Evolutionary conservation across 2,329 filamentous ascomycete species (phyloP).

Genomic region (Diaporthe sp.): DNA sequence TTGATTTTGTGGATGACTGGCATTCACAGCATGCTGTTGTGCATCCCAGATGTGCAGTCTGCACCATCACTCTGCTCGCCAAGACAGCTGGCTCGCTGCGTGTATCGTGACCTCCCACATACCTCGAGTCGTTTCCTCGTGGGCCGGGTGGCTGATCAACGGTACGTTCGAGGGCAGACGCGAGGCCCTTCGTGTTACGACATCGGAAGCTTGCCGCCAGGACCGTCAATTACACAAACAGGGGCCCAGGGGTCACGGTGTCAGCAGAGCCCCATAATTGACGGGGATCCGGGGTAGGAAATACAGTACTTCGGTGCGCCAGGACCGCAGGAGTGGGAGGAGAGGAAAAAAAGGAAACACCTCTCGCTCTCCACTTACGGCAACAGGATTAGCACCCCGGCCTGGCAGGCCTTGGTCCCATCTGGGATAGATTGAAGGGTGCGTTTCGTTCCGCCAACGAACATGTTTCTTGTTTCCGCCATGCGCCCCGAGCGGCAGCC

Average conservation of each 20-base stretch:
- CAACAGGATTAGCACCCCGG: neutral
- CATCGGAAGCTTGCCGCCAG: slow-evolving; percentile 25
- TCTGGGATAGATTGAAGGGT: slow-evolving; percentile 34
- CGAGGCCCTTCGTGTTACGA: neutral
- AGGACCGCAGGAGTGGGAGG: slow-evolving; percentile 11
- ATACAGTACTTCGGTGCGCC: neutral
- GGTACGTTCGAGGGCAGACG: neutral
- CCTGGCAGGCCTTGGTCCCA: neutral
- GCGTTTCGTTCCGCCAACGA: slow-evolving; percentile 6
- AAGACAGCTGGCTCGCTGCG: neutral
- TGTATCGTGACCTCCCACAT: neutral
- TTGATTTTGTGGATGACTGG: slow-evolving; percentile 1
- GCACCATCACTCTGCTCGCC: neutral
- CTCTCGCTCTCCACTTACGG: slow-evolving; percentile 28
- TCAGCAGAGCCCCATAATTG: slow-evolving; percentile 30
- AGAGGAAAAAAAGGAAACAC: neutral
- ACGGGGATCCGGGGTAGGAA: slow-evolving; percentile 33
- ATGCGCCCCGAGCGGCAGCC: neutral
- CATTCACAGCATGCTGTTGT: neutral
- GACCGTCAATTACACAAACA: slow-evolving; percentile 25
- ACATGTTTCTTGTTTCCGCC: slow-evolving; percentile 22
- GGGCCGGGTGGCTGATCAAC: neutral
- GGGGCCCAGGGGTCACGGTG: slow-evolving; percentile 20
- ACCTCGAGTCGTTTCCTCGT: neutral
- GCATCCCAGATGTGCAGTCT: neutral